Evolutionary conservation across 202 grass and related monocot genomes (phyloP), one percentile per base, ranked within the genome.

Genomic region (Brachypodium distachyon): DNA sequence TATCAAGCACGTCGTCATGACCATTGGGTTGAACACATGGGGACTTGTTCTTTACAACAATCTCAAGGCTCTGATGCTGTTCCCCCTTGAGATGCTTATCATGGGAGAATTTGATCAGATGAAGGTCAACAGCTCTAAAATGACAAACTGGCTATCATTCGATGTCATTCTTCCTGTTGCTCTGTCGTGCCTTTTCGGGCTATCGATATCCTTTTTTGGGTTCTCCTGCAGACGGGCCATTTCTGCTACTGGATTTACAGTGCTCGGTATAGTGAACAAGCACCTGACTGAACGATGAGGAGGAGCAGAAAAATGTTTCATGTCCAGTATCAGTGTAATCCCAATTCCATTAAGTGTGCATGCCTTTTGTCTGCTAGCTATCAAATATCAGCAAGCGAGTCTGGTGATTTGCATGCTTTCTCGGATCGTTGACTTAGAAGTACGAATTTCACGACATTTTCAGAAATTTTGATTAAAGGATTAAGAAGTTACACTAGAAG

Each of bases 1-100:
- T 70, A 93, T 97, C 74, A 97, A 97, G 72, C 93, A 97, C 7
- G 93, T 97, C 0, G 90, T 97, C 62, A 97, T 93, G 90, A 97
- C 90, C 17, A 90, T 97, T 31, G 93, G 93, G 29, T 67, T 97
- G 56, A 93, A 97, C 73, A 97, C 93, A 85, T 97, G 93, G 93
- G 93, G 93, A 14, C 81, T 93, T 67, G 93, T 97, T 54, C 82
- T 97, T 39, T 97, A 93, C 85, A 97, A 97, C 77, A 97, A 97
- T 38, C 81, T 97, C 26, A 88, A 93, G 46, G 90, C 93, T 72
- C 69, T 97, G 86, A 61, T 93, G 78, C 19, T 97, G 16, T 97
- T 88, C 38, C 93, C 93, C 39, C 81, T 97, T 53, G 93, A 97
- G 85, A 81, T 97, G 55, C 83, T 97, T 81, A 72, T 97, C 81